Percentiles rank a stretch among this genome's conserved stretches.
Conservation (phyloP, 768 basidiomycete genomes). For the Tricholomella constricta region DNA sequence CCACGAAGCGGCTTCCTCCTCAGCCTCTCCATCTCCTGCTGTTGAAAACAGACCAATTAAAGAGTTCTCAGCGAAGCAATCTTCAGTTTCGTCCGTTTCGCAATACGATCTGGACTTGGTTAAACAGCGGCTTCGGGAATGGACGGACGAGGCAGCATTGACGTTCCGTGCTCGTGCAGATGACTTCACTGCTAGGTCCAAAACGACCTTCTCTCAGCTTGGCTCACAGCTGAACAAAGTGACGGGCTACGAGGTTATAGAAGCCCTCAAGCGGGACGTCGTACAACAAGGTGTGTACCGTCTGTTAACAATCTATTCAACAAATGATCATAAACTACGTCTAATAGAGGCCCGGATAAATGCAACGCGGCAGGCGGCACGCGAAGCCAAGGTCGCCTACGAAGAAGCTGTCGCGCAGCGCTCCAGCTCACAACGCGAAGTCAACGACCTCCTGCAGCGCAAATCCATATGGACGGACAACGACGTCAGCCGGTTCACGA, state of each 20-base stretch:
- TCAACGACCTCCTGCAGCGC: conserved; percentile 92
- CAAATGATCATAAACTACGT: background rate
- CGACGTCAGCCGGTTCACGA: conserved; percentile 87
- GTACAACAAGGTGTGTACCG: conserved; percentile 72
- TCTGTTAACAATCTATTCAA: conserved; percentile 6
- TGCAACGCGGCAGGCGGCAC: conserved; percentile 63
- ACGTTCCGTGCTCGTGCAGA: conserved; percentile 57
- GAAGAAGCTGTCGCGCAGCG: conserved; percentile 79
- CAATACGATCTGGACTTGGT: conserved; percentile 37
- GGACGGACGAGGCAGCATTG: conserved; percentile 48
- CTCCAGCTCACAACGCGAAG: conserved; percentile 88
- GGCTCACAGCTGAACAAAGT: conserved; percentile 81
- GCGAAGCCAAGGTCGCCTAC: conserved; percentile 72
- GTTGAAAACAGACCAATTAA: conserved; percentile 9
- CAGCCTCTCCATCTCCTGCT: conserved; percentile 1
- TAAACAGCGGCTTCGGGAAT: conserved; percentile 46
- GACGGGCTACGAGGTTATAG: conserved; percentile 92
- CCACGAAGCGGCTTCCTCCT: conserved; percentile 17
- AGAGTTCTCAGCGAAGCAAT: conserved; percentile 12
- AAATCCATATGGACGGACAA: conserved; percentile 91
- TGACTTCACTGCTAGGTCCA: conserved; percentile 56
- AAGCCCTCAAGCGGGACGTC: conserved; percentile 75
- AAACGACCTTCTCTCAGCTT: conserved; percentile 66
- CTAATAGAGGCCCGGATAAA: conserved; percentile 72
- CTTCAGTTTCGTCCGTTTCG: conserved; percentile 8